Conservation (phyloP, 805 yeast species). For the Ogataea nitratoaversa region DNA sequence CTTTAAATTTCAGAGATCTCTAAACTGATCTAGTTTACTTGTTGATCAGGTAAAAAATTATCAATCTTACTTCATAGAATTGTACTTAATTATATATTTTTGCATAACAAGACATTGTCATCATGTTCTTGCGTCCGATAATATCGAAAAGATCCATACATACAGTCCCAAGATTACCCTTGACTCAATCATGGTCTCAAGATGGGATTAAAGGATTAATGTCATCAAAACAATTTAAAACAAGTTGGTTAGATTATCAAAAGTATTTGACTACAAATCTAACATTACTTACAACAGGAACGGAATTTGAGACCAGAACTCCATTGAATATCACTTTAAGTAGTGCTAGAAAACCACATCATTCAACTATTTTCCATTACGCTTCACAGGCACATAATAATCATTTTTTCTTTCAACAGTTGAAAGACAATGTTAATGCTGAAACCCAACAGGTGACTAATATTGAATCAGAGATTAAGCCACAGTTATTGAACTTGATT, state of each 20-base stretch:
- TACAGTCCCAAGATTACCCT: constrained; percentile 54
- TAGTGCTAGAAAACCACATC: constrained; percentile 62
- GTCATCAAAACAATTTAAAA: constrained; percentile 59
- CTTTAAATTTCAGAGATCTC: too few relatives aligned
- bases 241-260: constrained; percentile 84
- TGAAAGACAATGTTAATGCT: constrained; percentile 26
- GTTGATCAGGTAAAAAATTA: too few relatives aligned
- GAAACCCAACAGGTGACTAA: constrained; percentile 22
- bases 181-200: constrained; percentile 34
- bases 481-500: constrained; percentile 30
- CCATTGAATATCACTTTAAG: constrained; percentile 68
- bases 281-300: constrained; percentile 66
- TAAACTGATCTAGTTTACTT: too few relatives aligned
- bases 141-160: constrained; percentile 43
- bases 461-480: constrained; percentile 20
- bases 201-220: constrained; percentile 64
- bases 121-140: constrained; percentile 10
- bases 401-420: constrained; percentile 78
- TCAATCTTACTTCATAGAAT: too few relatives aligned
- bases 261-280: constrained; percentile 54
- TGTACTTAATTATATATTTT: too few relatives aligned
- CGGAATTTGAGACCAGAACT: constrained; percentile 69
- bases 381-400: constrained; percentile 93
- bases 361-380: constrained; percentile 71
- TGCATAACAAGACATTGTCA: not conserved